Conservation (phyloP, 768 basidiomycete species). For the Psilocybe sp. region DNA sequence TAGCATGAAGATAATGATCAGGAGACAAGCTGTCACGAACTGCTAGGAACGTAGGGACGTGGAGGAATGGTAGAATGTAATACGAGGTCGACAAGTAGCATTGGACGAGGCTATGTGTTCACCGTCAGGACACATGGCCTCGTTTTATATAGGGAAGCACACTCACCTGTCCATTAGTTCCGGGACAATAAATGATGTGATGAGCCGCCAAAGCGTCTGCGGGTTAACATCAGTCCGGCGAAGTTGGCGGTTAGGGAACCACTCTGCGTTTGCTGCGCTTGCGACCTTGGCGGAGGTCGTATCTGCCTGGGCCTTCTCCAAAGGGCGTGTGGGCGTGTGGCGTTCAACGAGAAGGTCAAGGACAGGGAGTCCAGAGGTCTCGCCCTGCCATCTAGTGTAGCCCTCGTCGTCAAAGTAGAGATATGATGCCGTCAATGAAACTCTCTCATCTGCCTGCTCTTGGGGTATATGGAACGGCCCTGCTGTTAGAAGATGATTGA, state of each 20-base stretch:
- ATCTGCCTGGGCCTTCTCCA: slow-evolving; percentile 21
- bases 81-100: slow-evolving; percentile 91
- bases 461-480: slow-evolving; percentile 31
- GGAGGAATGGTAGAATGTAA: slow-evolving; percentile 88
- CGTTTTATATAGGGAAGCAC: slow-evolving; percentile 4
- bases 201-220: slow-evolving; percentile 81
- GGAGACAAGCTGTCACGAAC: slow-evolving; percentile 36
- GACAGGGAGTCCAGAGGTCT: slow-evolving; percentile 88
- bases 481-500: slow-evolving; percentile 36
- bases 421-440: slow-evolving; percentile 74
- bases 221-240: slow-evolving; percentile 80
- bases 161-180: slow-evolving; percentile 90
- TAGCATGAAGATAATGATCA: slow-evolving; percentile 2
- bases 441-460: slow-evolving; percentile 55
- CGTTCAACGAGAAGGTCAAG: slow-evolving; percentile 81
- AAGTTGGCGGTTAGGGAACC: slow-evolving; percentile 84
- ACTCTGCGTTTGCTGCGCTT: slow-evolving; percentile 43
- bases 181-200: slow-evolving; percentile 82
- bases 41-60: slow-evolving; percentile 84
- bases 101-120: slow-evolving; percentile 59
- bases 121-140: slow-evolving; percentile 6
- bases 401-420: slow-evolving; percentile 88
- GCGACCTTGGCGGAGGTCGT: slow-evolving; percentile 26
- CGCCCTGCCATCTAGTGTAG: slow-evolving; percentile 87
- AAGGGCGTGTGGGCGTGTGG: slow-evolving; percentile 38